Evolutionary conservation across 176 grass and related monocot genomes (phyloP), one percentile per base, ranked within the genome.

Genomic region (Tillandsia leiboldiana): DNA sequence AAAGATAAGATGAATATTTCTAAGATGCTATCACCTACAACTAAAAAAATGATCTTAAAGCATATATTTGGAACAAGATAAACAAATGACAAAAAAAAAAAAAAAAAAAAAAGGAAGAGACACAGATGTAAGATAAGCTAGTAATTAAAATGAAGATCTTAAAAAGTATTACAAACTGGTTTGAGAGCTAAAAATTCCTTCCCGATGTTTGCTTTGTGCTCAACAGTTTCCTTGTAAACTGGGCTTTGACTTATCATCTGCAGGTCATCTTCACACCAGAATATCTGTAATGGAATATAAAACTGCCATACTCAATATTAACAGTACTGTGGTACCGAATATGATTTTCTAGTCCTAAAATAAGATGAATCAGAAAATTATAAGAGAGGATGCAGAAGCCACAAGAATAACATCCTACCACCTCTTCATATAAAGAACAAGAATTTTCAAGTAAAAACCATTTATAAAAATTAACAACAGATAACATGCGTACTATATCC

Each of bases 191-290:
- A 83, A 71, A 77, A 86, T 17, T 86, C 80, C 50, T 74, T 80
- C 65, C 71, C 65, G 14, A 62, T 1, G 0, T 47, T 47, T 28
- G 79, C 61, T 57, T 83, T 82, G 5, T 71, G 70, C 69, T 50
- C 1, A 4, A 90, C 64, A 10, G 70, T 49, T 75, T 86, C 80
- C 33, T 83, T 59, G 63, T 62, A 83, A 68, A 86, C 22, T 65
- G 67, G 65, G 33, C 87, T 90, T 64, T 49, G 27, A 51, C 0
- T 12, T 57, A 90, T 65, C 73, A 80, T 69, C 33, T 67, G 9
- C 58, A 90, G 83, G 64, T 90, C 77, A 69, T 86, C 73, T 12
- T 29, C 23, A 71, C 79, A 72, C 80, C 83, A 86, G 67, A 90
- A 80, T 49, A 81, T 78, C 80, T 83, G 64, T 26, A 75, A 26